Conservation (phyloP, 768 basidiomycete genomes). For the Podaxis mareebaensis region DNA sequence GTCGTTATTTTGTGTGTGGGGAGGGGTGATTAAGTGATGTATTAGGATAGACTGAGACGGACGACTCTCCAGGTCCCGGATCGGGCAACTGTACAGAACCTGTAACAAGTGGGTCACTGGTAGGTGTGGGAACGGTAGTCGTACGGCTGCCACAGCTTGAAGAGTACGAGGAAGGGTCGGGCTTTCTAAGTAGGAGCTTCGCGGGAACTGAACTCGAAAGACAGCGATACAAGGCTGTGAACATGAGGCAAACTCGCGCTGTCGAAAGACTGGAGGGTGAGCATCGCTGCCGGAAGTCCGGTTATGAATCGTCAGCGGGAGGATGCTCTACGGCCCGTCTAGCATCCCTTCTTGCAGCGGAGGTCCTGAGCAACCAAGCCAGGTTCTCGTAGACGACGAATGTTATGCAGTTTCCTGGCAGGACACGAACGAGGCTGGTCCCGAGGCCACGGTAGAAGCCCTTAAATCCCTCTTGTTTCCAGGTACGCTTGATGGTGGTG, state of each 20-base stretch:
- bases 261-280: neutral
- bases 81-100: neutral
- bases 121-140: neutral
- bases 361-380: conserved; percentile 75
- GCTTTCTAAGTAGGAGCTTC: neutral
- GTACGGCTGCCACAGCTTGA: neutral
- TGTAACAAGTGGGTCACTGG: neutral
- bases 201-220: neutral
- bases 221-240: neutral
- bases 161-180: neutral
- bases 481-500: conserved; percentile 78
- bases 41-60: neutral
- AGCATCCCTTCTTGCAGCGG: conserved; percentile 55
- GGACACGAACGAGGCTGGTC: conserved; percentile 90
- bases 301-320: neutral
- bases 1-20: neutral
- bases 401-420: conserved; percentile 97
- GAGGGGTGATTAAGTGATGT: neutral
- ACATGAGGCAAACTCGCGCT: neutral
- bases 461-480: conserved; percentile 71
- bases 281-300: neutral
- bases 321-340: conserved; percentile 2
- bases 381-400: conserved; percentile 97
- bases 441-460: conserved; percentile 97
- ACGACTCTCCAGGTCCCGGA: neutral